Base-by-base conservation (phyloP, 192 early-diverging fungal species). In the Coemansia sp. region DNA sequence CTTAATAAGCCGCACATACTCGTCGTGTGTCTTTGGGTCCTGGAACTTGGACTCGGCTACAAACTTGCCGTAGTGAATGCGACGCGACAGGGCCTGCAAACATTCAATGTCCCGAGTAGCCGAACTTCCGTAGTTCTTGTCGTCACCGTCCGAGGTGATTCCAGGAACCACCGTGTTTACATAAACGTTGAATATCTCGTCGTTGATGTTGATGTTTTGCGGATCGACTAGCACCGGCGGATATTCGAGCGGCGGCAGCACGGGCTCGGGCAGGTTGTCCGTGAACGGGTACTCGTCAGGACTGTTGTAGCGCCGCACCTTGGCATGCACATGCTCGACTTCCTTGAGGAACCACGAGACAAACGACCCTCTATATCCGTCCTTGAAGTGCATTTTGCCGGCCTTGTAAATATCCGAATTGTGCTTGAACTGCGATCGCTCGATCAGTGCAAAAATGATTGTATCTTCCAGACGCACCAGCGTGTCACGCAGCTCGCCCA, bases 231-330 rank as follows among this genome's bases (percentile, higher is more conserved):
- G 76, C 25, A 92, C 84, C 41, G 83, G 76, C 4, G 95, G 93
- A 64, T 89, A 98, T 10, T 89, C 75, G 5, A 97, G 77, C 17
- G 88, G 71, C 9, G 97, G 94, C 9, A 99, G 80, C 45, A 99
- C 86, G 7, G 97, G 93, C 1, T 88, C 85, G 6, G 94, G 94
- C 8, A 99, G 86, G 59, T 81, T 65, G 21, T 76, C 80, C 17
- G 91, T 92, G 70, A 99, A 99, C 0, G 97, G 92, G 67, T 95
- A 96, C 70, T 99, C 95, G 81, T 99, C 97, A 8, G 97, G 97
- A 49, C 87, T 86, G 52, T 89, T 85, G 84, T 93, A 93, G 61
- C 93, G 83, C 17, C 92, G 82, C 41, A 91, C 92, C 68, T 75
- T 87, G 90, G 93, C 92, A 72, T 99, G 95, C 14, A 93, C 91